Evolutionary conservation across 1,139 yeast species (phyloP).

Genomic region (Tardiomyces depauwii): DNA sequence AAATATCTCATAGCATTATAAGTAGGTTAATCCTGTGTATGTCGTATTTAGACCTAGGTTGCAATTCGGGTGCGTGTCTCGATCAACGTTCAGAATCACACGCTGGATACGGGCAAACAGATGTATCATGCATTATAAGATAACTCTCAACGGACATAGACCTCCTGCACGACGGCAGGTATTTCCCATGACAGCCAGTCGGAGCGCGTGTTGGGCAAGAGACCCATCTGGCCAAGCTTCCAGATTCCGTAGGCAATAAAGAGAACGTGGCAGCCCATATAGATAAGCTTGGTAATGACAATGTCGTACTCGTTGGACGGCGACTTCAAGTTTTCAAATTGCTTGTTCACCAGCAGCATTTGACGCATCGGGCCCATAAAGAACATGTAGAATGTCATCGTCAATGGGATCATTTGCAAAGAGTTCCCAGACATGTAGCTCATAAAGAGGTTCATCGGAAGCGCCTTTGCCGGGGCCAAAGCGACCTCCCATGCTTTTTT

Average conservation of each 20-base stretch:
- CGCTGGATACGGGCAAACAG: no score
- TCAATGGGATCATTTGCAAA: slow-evolving; percentile 79
- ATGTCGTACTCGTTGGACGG: slow-evolving; percentile 32
- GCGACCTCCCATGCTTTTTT: slow-evolving; percentile 83
- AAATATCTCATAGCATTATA: neutral
- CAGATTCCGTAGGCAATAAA: slow-evolving; percentile 70
- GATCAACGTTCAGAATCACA: no score
- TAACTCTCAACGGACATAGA: slow-evolving; percentile 1
- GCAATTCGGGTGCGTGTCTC: no score
- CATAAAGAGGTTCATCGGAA: slow-evolving; percentile 87
- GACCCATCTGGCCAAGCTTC: slow-evolving; percentile 81
- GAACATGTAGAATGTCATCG: slow-evolving; percentile 80
- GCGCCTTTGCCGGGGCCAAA: slow-evolving; percentile 64
- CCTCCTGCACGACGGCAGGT: slow-evolving; percentile 12
- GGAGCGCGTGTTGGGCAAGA: slow-evolving; percentile 74
- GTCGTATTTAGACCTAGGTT: neutral
- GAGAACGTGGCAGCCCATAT: slow-evolving; percentile 47
- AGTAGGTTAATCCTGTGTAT: slow-evolving; percentile 1
- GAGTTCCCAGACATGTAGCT: slow-evolving; percentile 91
- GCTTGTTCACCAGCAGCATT: slow-evolving; percentile 42
- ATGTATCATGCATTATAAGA: neutral
- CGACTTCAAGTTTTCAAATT: slow-evolving; percentile 26
- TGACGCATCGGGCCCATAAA: slow-evolving; percentile 63
- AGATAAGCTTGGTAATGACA: slow-evolving; percentile 36
- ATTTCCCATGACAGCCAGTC: slow-evolving; percentile 91